A percentile compares a stretch with the other conserved stretches of the same genome.
These are phyloP conservation scores for Cyclotella distinguenda DNA, from an alignment of 108 stramenopile genomes.

Conservation along the genomic window DNA sequence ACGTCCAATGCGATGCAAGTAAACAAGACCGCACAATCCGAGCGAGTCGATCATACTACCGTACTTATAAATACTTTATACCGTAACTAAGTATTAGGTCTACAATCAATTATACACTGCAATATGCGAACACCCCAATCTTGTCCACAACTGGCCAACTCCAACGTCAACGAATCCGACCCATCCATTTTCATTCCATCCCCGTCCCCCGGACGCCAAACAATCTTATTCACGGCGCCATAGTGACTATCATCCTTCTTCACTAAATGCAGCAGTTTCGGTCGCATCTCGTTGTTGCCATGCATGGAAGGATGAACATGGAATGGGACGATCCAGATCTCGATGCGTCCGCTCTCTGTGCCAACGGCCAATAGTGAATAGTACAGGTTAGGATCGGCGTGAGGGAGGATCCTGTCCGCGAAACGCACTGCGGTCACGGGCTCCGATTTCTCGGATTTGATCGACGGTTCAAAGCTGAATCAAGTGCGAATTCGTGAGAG, in stretches of 20 bases:
- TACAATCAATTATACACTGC: conserved; percentile 5
- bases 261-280: conserved; percentile 28
- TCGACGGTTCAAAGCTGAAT: conserved; percentile 45
- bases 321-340: conserved; percentile 69
- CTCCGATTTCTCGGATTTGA: conserved; percentile 48
- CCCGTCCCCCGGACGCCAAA: conserved; percentile 26
- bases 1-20: no score
- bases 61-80: no score
- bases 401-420: conserved; percentile 44
- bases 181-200: background rate
- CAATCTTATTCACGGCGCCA: conserved; percentile 42
- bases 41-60: no score
- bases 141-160: conserved; percentile 28
- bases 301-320: conserved; percentile 4
- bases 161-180: background rate
- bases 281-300: background rate
- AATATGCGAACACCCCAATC: conserved; percentile 30
- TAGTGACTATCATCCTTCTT: conserved; percentile 30
- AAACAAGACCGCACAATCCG: no score
- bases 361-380: conserved; percentile 63
- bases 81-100: background rate
- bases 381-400: background rate
- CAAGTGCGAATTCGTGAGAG: conserved; percentile 29
- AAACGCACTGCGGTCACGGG: conserved; percentile 81
- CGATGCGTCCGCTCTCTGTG: conserved; percentile 73